These are phyloP conservation scores for Cladophialophora yegresii DNA, from an alignment of 2,329 filamentous ascomycete genomes.

Conservation along the genomic window DNA sequence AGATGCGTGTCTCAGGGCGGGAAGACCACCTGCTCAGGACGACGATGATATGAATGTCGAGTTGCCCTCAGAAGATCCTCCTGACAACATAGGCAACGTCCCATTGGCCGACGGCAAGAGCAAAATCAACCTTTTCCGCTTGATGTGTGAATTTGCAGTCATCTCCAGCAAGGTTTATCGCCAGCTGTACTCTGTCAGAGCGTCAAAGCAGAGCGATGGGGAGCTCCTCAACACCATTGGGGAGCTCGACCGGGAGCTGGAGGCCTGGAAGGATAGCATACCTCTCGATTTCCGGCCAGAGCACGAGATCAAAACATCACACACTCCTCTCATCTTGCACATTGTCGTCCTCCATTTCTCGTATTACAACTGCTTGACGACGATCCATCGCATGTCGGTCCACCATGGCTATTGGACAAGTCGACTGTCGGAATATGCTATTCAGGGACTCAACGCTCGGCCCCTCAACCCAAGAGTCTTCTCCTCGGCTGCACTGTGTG, in stretches of 20 bases:
- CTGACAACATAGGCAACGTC: constrained; percentile 92
- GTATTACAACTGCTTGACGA: constrained; percentile 97
- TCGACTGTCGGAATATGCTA: constrained; percentile 88
- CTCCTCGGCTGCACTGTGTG: constrained; percentile 87
- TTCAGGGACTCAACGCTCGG: constrained; percentile 86
- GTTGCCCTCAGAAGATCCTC: constrained; percentile 83
- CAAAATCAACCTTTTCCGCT: constrained; percentile 91
- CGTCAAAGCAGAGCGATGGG: constrained; percentile 86
- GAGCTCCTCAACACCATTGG: constrained; percentile 94
- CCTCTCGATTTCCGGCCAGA: constrained; percentile 96
- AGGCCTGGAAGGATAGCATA: constrained; percentile 95
- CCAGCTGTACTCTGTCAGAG: constrained; percentile 86
- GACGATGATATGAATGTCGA: constrained; percentile 94
- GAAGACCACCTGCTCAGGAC: constrained; percentile 70
- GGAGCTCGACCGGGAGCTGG: constrained; percentile 83
- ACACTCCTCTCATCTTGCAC: constrained; percentile 91
- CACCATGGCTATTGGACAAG: constrained; percentile 99
- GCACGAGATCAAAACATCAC: constrained; percentile 88
- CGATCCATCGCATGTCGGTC: constrained; percentile 97
- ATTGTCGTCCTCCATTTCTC: constrained; percentile 93
- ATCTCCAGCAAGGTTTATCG: constrained; percentile 96
- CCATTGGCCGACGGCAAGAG: constrained; percentile 83
- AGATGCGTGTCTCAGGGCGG: constrained; percentile 72
- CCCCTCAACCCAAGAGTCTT: constrained; percentile 93
- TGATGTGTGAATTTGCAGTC: constrained; percentile 86